phyloP scores from a whole-genome alignment of 78 protist species.

The Guillardia theta region DNA sequence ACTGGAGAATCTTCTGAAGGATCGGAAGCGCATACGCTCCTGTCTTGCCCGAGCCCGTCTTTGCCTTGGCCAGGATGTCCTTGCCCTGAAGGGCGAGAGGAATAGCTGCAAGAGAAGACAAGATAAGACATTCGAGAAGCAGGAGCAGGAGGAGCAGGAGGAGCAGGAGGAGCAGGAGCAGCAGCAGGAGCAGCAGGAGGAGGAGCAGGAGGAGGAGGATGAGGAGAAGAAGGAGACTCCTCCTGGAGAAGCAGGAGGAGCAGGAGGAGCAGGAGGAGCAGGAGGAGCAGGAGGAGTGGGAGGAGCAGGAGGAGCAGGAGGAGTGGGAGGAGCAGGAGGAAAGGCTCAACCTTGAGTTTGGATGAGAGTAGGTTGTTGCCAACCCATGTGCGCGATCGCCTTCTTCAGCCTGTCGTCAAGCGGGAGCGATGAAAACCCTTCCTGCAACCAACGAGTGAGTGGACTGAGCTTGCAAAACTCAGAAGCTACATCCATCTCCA shows the following conservation, averaged over 20 bases:
- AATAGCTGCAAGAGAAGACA: background rate
- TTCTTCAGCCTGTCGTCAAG: conserved; percentile 44
- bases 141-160: background rate
- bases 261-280: background rate
- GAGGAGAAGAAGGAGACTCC: too few species aligned
- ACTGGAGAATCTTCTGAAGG: conserved; percentile 64
- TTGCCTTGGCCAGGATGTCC: conserved; percentile 78
- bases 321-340: too few species aligned
- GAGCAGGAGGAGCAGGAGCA: too few species aligned
- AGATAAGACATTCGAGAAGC: background rate
- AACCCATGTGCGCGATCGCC: conserved; percentile 29
- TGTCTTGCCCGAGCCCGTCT: conserved; percentile 88
- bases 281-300: background rate
- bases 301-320: background rate
- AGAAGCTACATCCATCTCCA: too few species aligned
- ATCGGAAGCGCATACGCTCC: conserved; percentile 80
- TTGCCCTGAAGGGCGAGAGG: conserved; percentile 63
- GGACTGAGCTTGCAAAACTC: too few species aligned
- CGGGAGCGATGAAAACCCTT: background rate
- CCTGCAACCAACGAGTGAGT: too few species aligned
- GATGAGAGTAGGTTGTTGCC: conserved; percentile 36
- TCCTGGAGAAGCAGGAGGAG: background rate
- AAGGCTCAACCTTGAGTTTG: too few species aligned
- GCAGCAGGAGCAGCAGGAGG: background rate
- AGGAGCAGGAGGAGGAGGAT: too few species aligned